Base-by-base conservation (phyloP, 116 monocot species). In the Phalaenopsis hybrid region DNA sequence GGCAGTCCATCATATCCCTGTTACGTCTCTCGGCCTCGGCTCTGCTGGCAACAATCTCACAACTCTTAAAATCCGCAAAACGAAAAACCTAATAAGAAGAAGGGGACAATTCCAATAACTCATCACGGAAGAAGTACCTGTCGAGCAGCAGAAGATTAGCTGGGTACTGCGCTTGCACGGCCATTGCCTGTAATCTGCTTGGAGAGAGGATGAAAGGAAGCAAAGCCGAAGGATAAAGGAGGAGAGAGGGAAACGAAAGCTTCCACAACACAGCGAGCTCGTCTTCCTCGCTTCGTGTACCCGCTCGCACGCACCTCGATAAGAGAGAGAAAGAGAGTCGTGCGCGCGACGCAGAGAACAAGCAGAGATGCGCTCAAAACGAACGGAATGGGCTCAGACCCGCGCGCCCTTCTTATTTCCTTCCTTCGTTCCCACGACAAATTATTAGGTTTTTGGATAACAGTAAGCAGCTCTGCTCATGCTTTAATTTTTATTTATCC, bases 131-230 rank as follows among this genome's bases (percentile, higher is more conserved):
- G 21, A 8, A 34, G 58, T 80, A 77, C 80, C 81, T 46, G 52
- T 84, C 67, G 33, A 84, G 58, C 31, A 84, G 44, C 15, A 77
- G 80, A 68, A 77, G 10, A 31, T 81, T 81, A 23, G 80, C 76
- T 6, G 76, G 80, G 81, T 81, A 77, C 51, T 84, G 84, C 16
- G 84, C 84, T 74, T 84, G 80, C 46, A 84, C 84, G 41, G 84
- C 84, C 84, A 84, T 84, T 76, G 23, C 58, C 58, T 45, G n/a
- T 34, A 79, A 34, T 58, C 79, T 20, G 57, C 37, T 15, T 79
- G 43, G 58, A 44, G 43, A 49, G 65, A 74, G 34, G n/a, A 28
- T n/a, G 44, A 5, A 67, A 84, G 79, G 74, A 79, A 74, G 51
- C 85, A 55, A 46, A 18, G 25, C 3, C 48, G 48, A 48, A 76